Base-by-base conservation (phyloP, 2,329 filamentous ascomycete genomes). In the Metarhizium robertsii region DNA sequence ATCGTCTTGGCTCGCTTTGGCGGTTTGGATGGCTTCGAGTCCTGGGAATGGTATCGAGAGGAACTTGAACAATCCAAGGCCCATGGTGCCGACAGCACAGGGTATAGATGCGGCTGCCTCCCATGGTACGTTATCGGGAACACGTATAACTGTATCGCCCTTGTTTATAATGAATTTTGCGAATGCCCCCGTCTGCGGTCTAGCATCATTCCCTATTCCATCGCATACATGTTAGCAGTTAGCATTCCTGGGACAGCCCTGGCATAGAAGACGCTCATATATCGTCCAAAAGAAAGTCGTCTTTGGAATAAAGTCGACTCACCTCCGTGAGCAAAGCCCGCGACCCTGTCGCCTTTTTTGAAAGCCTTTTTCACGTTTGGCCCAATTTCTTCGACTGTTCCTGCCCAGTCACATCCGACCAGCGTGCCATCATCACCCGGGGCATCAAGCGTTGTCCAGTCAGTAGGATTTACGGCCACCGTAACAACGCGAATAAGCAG, bases 51-150 rank as follows among this genome's bases (percentile, higher is more conserved):
- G 38, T 36, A 72, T 55, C 18, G 62, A 59, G 18, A 71, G 54
- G 18, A 55, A 57, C 53, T 63, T 60, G 57, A 62, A 71, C 6
- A 71, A 58, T 6, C 63, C 66, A 62, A 69, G 60, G 30, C 62
- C 65, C 13, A 63, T 59, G 3, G 67, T 68, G 6, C 59, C 59
- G 53, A 68, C 55, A 38, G 64, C 60, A 5, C 54, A 56, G 18
- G 61, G 60, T 4, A 69, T 50, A 8, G 59, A 60, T 1, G 66
- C 66, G 6, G 61, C 66, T 14, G 61, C 56, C 52, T 60, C 59
- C n/a, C 61, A 63, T 60, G 55, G 32, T 5, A 34, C 32, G 32
- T 34, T 34, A 11, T 34, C 32, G 32, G 32, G 32, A 11, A 34
- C 32, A 66, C 53, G 60, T 45, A 63, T 55, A 11, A 62, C 51